Evolutionary conservation across 208 protist species (phyloP).

Genomic region (Crithidia brevicula): DNA sequence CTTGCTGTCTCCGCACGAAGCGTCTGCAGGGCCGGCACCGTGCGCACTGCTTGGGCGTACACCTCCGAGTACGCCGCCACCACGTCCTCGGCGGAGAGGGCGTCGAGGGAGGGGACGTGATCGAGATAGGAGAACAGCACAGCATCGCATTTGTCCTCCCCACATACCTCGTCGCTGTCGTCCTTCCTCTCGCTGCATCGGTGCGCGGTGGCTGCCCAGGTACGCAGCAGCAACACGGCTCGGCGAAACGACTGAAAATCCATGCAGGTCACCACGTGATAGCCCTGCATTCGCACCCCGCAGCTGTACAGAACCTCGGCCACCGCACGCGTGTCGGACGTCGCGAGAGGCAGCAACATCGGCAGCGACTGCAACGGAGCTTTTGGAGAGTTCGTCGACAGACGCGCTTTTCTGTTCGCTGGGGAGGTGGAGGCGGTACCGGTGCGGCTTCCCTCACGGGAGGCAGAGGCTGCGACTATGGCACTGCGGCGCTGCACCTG

Average conservation of each 20-base stretch:
- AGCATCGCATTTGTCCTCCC: not conserved
- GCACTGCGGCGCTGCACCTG: slow-evolving; percentile 16
- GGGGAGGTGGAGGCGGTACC: not conserved
- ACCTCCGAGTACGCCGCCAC: slow-evolving; percentile 42
- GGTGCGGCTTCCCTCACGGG: too few species aligned
- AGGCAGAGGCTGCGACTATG: not conserved
- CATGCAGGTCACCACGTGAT: slow-evolving; percentile 56
- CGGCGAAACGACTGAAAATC: slow-evolving; percentile 66
- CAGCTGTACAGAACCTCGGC: slow-evolving; percentile 52
- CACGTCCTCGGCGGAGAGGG: slow-evolving; percentile 42
- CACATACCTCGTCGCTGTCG: not conserved
- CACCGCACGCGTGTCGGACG: slow-evolving; percentile 53
- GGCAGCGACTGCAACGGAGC: not conserved
- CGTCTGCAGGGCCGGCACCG: slow-evolving; percentile 33
- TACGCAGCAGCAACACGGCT: slow-evolving; percentile 58
- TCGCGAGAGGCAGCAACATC: slow-evolving; percentile 27
- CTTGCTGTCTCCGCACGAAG: not conserved
- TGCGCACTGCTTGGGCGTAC: slow-evolving; percentile 26
- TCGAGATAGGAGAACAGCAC: slow-evolving; percentile 41
- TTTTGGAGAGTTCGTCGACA: not conserved
- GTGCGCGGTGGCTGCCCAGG: slow-evolving; percentile 34
- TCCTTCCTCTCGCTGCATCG: not conserved
- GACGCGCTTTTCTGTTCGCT: too few species aligned
- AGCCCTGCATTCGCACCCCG: slow-evolving; percentile 51
- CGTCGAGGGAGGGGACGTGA: slow-evolving; percentile 41